These are phyloP conservation scores for Pythium angustatum DNA, from an alignment of 352 stramenopile species.

Conservation along the genomic window DNA sequence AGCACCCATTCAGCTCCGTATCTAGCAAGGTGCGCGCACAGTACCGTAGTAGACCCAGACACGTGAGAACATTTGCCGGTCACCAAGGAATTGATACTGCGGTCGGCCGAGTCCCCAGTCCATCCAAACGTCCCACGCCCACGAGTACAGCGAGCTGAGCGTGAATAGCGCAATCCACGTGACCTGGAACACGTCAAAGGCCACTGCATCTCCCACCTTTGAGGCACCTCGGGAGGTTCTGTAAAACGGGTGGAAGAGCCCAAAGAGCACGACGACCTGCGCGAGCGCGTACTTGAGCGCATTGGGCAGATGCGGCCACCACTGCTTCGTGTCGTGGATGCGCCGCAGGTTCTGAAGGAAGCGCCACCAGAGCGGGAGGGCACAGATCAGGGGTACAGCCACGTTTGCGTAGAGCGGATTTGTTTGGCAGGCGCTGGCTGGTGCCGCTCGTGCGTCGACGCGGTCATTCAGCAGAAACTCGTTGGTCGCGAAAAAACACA, in stretches of 20 bases:
- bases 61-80: constrained; percentile 85
- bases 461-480: constrained; percentile 89
- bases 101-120: constrained; percentile 84
- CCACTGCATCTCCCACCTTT: too few species aligned
- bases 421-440: background rate
- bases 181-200: constrained; percentile 46
- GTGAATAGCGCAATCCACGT: constrained; percentile 81
- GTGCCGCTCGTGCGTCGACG: background rate
- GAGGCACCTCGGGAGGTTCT: constrained; percentile 25
- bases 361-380: constrained; percentile 94
- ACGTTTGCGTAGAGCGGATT: constrained; percentile 94
- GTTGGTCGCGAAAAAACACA: constrained; percentile 94
- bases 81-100: constrained; percentile 72
- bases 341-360: constrained; percentile 97
- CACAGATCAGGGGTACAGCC: constrained; percentile 93
- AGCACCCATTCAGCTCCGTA: background rate
- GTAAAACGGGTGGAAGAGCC: constrained; percentile 85
- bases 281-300: constrained; percentile 94
- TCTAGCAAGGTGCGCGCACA: constrained; percentile 6
- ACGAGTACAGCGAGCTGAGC: constrained; percentile 77
- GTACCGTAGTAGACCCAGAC: constrained; percentile 75
- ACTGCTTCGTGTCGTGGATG: constrained; percentile 94
- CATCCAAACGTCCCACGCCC: constrained; percentile 87
- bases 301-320: constrained; percentile 96
- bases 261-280: constrained; percentile 84